Conservation (phyloP, 345 rosid species). For the Iberis pinnata region DNA sequence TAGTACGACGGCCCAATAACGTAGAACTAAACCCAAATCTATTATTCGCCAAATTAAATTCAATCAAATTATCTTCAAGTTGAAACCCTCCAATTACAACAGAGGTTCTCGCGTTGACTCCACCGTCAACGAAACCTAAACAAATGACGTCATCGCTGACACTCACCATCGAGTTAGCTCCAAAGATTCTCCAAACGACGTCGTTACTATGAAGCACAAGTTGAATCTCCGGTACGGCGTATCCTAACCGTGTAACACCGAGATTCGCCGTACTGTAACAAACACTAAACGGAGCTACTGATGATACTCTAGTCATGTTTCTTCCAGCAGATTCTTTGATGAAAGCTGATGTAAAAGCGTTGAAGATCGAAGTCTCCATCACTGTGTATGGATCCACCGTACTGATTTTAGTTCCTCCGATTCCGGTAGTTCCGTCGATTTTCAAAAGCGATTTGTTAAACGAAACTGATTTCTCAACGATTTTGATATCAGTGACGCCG, state of each 20-base stretch:
- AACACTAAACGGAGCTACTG: conserved; percentile 48
- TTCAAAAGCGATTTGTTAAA: conserved; percentile 40
- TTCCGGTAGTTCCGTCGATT: conserved; percentile 32
- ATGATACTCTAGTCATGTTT: conserved; percentile 42
- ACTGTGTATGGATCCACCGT: conserved; percentile 64
- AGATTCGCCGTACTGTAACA: conserved; percentile 45
- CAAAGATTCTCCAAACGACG: conserved; percentile 53
- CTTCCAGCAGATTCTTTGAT: conserved; percentile 28
- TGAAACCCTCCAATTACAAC: conserved; percentile 65
- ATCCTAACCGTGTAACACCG: conserved; percentile 43
- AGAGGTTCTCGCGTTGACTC: conserved; percentile 47
- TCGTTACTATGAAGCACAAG: conserved; percentile 42
- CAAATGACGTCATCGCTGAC: conserved; percentile 44
- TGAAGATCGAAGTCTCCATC: conserved; percentile 45
- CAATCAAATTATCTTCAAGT: conserved; percentile 46
- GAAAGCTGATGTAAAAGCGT: conserved; percentile 39
- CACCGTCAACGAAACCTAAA: conserved; percentile 67
- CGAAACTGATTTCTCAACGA: conserved; percentile 31
- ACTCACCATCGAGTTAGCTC: conserved; percentile 64
- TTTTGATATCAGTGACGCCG: conserved; percentile 39
- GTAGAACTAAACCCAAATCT: conserved; percentile 60
- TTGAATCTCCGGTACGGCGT: conserved; percentile 45
- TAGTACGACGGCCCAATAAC: conserved; percentile 41
- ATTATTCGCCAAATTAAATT: conserved; percentile 54
- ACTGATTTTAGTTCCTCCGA: conserved; percentile 72